phyloP scores from a whole-genome alignment of 805 yeast species.

The Yueomyces sp. region DNA sequence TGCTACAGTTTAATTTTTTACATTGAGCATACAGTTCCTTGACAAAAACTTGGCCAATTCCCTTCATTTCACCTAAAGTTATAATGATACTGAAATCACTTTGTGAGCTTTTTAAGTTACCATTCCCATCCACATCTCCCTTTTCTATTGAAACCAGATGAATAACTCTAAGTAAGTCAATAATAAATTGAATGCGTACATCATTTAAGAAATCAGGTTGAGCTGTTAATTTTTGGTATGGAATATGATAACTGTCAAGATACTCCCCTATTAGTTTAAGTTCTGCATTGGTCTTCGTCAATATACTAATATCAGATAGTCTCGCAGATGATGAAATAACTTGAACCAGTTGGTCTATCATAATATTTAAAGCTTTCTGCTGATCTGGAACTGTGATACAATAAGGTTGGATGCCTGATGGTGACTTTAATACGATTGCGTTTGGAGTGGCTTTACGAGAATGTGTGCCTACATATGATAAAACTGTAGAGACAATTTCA shows the following conservation, averaged over 20 bases:
- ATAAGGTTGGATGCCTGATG: slow-evolving; percentile 8
- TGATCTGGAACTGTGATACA: slow-evolving; percentile 5
- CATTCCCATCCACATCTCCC: background rate
- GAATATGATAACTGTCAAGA: slow-evolving; percentile 30
- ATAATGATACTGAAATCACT: slow-evolving; percentile 19
- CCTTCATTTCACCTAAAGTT: slow-evolving; percentile 13
- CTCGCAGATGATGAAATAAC: slow-evolving; percentile 13
- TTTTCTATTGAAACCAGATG: background rate
- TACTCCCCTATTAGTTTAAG: slow-evolving; percentile 27
- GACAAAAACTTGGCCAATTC: slow-evolving; percentile 13
- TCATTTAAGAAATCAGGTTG: slow-evolving; percentile 39
- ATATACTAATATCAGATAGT: slow-evolving; percentile 34
- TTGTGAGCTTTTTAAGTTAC: slow-evolving; percentile 3
- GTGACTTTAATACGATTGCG: slow-evolving; percentile 5
- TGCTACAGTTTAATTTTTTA: slow-evolving; percentile 4
- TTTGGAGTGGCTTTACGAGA: background rate
- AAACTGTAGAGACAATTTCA: slow-evolving; percentile 25
- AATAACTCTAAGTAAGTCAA: slow-evolving; percentile 35
- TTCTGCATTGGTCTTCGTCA: slow-evolving; percentile 40
- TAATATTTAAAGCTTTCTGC: slow-evolving; percentile 11
- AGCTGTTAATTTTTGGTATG: slow-evolving; percentile 30
- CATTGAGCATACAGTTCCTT: slow-evolving; percentile 11
- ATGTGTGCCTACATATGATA: background rate
- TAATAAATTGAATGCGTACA: slow-evolving; percentile 24
- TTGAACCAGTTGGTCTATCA: slow-evolving; percentile 12